Conservation (phyloP, 139 green algal genomes). For the Tetradesmus obliquus region DNA sequence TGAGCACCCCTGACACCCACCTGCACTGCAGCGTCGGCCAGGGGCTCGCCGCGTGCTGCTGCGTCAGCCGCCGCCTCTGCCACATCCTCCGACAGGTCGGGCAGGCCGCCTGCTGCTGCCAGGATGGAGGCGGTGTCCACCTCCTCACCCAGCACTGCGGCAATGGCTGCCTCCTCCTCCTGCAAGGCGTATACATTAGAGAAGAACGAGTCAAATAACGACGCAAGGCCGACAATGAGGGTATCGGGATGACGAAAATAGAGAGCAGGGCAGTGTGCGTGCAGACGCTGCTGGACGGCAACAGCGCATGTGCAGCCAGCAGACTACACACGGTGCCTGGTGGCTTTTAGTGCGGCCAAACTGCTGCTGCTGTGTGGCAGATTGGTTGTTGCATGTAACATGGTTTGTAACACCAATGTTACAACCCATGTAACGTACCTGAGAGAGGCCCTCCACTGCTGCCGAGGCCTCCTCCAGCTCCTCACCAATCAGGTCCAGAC, state of each 20-base stretch:
- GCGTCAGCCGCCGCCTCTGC: constrained; percentile 2
- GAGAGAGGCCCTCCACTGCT: not conserved
- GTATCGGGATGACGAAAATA: not conserved
- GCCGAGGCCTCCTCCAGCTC: constrained; percentile 19
- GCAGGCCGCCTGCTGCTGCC: not conserved
- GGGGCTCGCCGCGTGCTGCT: constrained; percentile 1
- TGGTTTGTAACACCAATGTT: not conserved
- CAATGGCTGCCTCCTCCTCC: constrained; percentile 35
- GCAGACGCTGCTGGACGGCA: not conserved
- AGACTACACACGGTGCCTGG: too few species aligned
- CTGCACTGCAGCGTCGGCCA: constrained; percentile 13
- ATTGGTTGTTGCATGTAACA: too few species aligned
- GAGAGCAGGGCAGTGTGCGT: not conserved
- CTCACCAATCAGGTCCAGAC: constrained; percentile 34
- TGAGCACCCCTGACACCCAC: not conserved
- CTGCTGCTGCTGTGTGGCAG: not conserved
- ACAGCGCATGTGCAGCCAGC: not conserved
- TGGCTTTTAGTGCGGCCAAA: not conserved
- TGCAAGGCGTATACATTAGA: not conserved
- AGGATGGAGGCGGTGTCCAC: not conserved
- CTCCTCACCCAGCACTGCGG: constrained; percentile 18
- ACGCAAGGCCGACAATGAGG: too few species aligned
- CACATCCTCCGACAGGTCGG: not conserved
- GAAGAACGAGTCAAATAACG: not conserved
- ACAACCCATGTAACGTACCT: not conserved